Conservation (phyloP, 2,329 filamentous ascomycete genomes). For the Zasmidium citrigriseum region DNA sequence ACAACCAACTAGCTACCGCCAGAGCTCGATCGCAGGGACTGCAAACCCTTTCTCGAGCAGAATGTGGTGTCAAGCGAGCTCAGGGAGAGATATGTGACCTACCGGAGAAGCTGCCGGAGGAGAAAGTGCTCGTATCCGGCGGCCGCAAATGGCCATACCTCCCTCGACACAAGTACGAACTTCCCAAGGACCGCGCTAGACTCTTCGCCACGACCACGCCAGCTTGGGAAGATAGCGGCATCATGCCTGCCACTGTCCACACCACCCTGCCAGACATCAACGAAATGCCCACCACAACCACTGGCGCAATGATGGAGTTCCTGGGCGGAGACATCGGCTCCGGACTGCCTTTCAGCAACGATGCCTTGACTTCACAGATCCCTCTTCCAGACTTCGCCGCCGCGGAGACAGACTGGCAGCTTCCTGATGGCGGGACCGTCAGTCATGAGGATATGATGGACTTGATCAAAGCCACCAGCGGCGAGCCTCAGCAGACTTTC, state of each 20-base stretch:
- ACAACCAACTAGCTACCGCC: slow-evolving; percentile 4
- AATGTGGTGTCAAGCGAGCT: slow-evolving; percentile 9
- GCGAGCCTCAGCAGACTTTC: neutral
- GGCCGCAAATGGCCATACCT: slow-evolving; percentile 16
- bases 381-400: slow-evolving; percentile 1
- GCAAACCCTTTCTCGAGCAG: slow-evolving; percentile 9
- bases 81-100: neutral
- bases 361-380: slow-evolving; percentile 23
- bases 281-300: slow-evolving; percentile 13
- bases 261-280: slow-evolving; percentile 22
- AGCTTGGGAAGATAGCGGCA: slow-evolving; percentile 31
- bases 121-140: neutral
- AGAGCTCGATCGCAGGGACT: slow-evolving; percentile 13
- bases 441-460: slow-evolving; percentile 22
- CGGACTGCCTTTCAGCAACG: slow-evolving; percentile 28
- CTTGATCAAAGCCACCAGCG: slow-evolving; percentile 23
- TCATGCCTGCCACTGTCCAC: slow-evolving; percentile 28
- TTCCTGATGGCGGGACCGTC: slow-evolving; percentile 12
- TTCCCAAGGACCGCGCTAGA: slow-evolving; percentile 28
- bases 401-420: slow-evolving; percentile 7
- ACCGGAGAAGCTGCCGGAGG: neutral
- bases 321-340: slow-evolving; percentile 25
- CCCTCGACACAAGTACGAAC: slow-evolving; percentile 29
- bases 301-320: slow-evolving; percentile 35
- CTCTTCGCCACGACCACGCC: slow-evolving; percentile 32